Base-by-base conservation (phyloP, 2,329 filamentous ascomycete genomes). In the Trichoderma afroharzianum region DNA sequence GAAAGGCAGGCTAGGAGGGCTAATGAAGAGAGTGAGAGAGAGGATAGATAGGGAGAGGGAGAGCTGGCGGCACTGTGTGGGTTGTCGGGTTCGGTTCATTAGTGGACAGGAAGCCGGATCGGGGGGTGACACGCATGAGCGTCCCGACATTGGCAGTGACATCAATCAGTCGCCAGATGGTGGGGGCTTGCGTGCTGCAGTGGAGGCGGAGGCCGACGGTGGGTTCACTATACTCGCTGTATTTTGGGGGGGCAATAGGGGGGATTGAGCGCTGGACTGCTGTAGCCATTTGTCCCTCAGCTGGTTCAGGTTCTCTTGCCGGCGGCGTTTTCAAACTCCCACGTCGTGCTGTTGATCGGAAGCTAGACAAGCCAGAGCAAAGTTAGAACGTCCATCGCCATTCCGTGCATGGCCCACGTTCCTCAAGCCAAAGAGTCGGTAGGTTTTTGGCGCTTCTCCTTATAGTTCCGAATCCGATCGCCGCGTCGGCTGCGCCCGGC, bases 41-140 rank as follows among this genome's bases (percentile, higher is more conserved):
- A n/a, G 14, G 43, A 53, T 15, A 30, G 33, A 18, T n/a, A 32
- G 62, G 14, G 36, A 39, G 36, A 30, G 24, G 59, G 59, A 62
- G 24, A 24, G 24, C 33, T 26, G 59, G 59, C 59, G 36, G 14
- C 32, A 39, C 59, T 21, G 18, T 59, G 57, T 32, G 30, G 28
- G 33, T 59, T 30, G 55, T 32, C 55, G 28, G 55, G 26, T 32
- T 32, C 7, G 53, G 64, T 68, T 58, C 63, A 63, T 62, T 71
- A 32, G 30, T 59, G 57, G 47, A 26, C 61, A 43, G 28, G 39
- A 53, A 21, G 69, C 68, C 68, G 62, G 68, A 55, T 71, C 39
- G 68, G 43, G 33, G 36, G 69, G 63, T 71, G 62, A 71, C 61
- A 64, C 59, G 68, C 68, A 70, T 50, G n/a, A 50, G 43, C 57